Percentiles rank a stretch among this genome's conserved stretches.
Evolutionary conservation across 225 moss, liverwort and hornwort genomes (phyloP).

Genomic region (Bryum argenteum): DNA sequence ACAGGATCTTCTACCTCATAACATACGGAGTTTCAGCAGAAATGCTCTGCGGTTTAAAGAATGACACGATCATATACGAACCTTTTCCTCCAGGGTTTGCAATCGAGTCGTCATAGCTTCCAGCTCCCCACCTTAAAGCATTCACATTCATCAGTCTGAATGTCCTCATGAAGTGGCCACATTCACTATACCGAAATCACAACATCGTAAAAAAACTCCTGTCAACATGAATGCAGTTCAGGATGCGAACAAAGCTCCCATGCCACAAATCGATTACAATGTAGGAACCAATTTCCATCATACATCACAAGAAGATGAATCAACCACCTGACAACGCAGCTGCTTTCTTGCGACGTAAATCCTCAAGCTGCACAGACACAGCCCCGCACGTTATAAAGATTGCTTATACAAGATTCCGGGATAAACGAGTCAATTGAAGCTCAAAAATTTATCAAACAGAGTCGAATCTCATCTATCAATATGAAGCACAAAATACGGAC

Average conservation of each 20-base stretch:
- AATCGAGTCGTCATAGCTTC: constrained; percentile 54
- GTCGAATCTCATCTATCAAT: constrained; percentile 3
- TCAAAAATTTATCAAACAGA: constrained; percentile 6
- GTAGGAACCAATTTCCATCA: constrained; percentile 8
- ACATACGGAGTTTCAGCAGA: too few relatives aligned
- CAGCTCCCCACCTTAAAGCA: constrained; percentile 38
- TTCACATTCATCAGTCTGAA: neutral
- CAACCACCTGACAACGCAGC: constrained; percentile 53
- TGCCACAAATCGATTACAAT: neutral
- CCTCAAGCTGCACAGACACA: constrained; percentile 51
- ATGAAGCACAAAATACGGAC: neutral
- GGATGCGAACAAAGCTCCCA: constrained; percentile 2
- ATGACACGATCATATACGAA: constrained; percentile 25
- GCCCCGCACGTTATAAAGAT: constrained; percentile 8
- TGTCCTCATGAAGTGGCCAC: neutral
- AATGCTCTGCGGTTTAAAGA: neutral
- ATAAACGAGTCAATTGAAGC: neutral
- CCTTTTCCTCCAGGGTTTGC: constrained; percentile 60
- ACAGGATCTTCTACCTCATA: too few relatives aligned
- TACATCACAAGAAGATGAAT: constrained; percentile 2
- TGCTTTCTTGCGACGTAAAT: constrained; percentile 67
- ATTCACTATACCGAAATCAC: constrained; percentile 10
- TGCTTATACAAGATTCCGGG: neutral
- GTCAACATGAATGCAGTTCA: constrained; percentile 24
- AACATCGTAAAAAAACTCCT: neutral